A percentile compares a stretch with the other conserved stretches of the same genome.
Evolutionary conservation across 2,329 filamentous ascomycete genomes (phyloP).

Genomic region (Botrytis pseudocinerea): DNA sequence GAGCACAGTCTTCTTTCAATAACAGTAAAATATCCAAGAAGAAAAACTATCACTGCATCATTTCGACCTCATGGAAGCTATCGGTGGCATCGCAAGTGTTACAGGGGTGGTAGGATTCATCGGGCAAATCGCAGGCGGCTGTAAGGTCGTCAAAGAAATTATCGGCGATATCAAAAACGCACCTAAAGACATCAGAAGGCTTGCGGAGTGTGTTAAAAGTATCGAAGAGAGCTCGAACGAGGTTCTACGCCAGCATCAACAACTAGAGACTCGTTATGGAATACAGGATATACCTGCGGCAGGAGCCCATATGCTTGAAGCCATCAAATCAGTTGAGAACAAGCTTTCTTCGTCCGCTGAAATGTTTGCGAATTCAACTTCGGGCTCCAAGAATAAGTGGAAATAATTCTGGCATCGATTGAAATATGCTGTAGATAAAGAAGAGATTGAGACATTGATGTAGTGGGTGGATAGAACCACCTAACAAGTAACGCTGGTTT

Average conservation of each 20-base stretch:
- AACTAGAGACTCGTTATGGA: neutral
- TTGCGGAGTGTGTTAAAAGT: neutral
- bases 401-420: neutral
- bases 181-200: neutral
- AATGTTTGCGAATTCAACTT: neutral
- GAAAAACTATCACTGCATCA: neutral
- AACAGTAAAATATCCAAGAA: neutral
- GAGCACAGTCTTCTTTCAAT: neutral
- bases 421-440: neutral
- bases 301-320: neutral
- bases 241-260: neutral
- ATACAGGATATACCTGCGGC: neutral
- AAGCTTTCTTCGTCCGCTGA: neutral
- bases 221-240: neutral
- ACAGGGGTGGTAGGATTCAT: neutral
- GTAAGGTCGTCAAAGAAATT: neutral
- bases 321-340: neutral
- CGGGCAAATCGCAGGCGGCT: neutral
- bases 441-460: neutral
- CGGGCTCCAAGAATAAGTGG: neutral
- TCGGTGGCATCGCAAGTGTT: neutral
- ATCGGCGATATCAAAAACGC: neutral
- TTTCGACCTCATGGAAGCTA: neutral
- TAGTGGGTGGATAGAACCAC: neutral
- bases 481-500: neutral